Base-by-base conservation (phyloP, 2,329 filamentous ascomycete genomes). In the Microthyrium microscopicum region DNA sequence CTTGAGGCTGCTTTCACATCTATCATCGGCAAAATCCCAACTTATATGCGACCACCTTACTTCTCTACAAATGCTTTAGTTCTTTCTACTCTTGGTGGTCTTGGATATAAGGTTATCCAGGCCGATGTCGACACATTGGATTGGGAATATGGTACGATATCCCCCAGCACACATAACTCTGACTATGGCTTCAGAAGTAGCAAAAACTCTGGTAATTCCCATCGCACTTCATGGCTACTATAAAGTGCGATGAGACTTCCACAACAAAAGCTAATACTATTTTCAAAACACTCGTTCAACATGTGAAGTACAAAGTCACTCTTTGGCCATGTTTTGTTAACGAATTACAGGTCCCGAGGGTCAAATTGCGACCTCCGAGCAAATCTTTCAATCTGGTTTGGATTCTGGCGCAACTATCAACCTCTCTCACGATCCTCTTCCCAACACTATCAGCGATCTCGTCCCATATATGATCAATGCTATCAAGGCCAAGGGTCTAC, bases 21-120 rank as follows among this genome's bases (percentile, higher is more conserved):
- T 13, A 51, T 62, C 12, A 41, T 66, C 5, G 60, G 61, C 7
- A 49, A 57, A 32, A 56, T 61, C 34, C 62, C 62, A 0, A 59
- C 60, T 2, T 65, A 64, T 43, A 65, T 67, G 60, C 58, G 64
- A 3, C 60, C 64, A 8, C 64, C 64, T 2, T 67, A 62, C 43
- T 50, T 47, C 6, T 41, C 40, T 18, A 48, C 58, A 28, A 51
- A 50, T 22, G 46, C 40, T 6, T 31, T 42, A 2, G 53, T 54
- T 11, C 41, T 56, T 4, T 21, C 39, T 2, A 52, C 48, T 2
- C 49, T 68, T 46, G 52, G 48, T 13, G 44, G 49, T 4, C 46
- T 66, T 20, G 62, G 62, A 1, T 68, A 68, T 40, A 62, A 67
- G 43, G 52, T 65, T 30, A 53, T 61, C 33, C 44, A 48, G 26